phyloP scores from a whole-genome alignment of 805 yeast genomes.

The Scheffersomyces ergatensis region DNA sequence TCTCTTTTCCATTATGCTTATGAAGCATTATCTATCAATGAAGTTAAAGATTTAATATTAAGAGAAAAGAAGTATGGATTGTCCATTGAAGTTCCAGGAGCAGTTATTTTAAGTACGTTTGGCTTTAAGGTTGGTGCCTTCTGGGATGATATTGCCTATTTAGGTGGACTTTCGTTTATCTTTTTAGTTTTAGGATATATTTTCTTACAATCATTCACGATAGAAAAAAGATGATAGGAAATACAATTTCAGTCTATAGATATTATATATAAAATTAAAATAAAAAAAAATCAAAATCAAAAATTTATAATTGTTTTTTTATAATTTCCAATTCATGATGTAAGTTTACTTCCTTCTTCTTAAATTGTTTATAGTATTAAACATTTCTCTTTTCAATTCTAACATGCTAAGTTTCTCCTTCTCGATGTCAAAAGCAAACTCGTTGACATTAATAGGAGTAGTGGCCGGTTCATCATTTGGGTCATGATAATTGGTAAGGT shows the following conservation, averaged over 20 bases:
- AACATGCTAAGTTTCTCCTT: slow-evolving; percentile 69
- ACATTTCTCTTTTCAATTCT: slow-evolving; percentile 71
- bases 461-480: slow-evolving; percentile 28
- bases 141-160: slow-evolving; percentile 59
- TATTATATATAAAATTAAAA: background rate
- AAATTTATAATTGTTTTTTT: background rate
- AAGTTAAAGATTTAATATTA: slow-evolving; percentile 80
- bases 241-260: too few species aligned
- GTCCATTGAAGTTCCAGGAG: slow-evolving; percentile 96
- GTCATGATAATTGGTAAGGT: slow-evolving; percentile 75
- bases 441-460: slow-evolving; percentile 18
- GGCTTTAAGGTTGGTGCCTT: slow-evolving; percentile 86
- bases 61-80: slow-evolving; percentile 89
- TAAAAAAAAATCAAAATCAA: background rate
- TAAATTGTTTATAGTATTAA: slow-evolving; percentile 29
- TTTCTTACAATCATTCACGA: slow-evolving; percentile 67
- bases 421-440: slow-evolving; percentile 40
- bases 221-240: slow-evolving; percentile 59
- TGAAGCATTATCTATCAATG: slow-evolving; percentile 89
- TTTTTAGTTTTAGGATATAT: slow-evolving; percentile 72
- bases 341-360: background rate
- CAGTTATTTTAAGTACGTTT: slow-evolving; percentile 91
- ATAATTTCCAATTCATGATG: background rate
- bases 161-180: slow-evolving; percentile 53
- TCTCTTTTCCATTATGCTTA: slow-evolving; percentile 95